A percentile compares a stretch with the other conserved stretches of the same genome.
Evolutionary conservation across 305 asterid species (phyloP).

Genomic region (Rubia tinctorum): DNA sequence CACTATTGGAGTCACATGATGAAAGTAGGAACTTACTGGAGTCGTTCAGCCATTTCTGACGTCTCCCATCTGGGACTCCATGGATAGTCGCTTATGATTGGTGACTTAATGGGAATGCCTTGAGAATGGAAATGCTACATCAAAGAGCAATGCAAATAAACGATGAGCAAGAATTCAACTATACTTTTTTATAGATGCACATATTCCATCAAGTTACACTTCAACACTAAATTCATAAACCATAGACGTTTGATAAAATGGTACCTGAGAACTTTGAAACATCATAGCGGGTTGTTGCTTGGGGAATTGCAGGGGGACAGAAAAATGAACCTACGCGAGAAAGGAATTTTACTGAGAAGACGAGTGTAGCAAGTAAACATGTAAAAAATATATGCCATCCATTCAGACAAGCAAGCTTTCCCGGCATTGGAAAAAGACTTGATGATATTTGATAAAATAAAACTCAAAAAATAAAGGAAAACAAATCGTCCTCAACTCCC

Average conservation of each 20-base stretch:
- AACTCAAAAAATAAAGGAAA: neutral
- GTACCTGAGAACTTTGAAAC: conserved; percentile 88
- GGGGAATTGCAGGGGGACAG: conserved; percentile 86
- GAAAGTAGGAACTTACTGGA: conserved; percentile 52
- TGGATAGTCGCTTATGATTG: conserved; percentile 50
- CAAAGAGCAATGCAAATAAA: conserved; percentile 6
- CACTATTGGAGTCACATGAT: neutral
- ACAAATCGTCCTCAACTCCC: neutral
- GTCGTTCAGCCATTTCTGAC: conserved; percentile 72
- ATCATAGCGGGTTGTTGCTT: conserved; percentile 67
- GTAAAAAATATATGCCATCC: neutral
- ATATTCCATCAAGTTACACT: neutral
- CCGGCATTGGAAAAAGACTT: neutral
- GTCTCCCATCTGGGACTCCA: conserved; percentile 96
- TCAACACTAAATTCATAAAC: neutral
- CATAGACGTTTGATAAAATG: neutral
- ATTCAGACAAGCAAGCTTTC: neutral
- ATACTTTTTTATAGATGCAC: no score
- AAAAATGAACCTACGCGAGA: conserved; percentile 60
- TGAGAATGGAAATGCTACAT: conserved; percentile 59
- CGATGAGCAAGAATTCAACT: neutral
- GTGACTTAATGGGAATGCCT: conserved; percentile 65
- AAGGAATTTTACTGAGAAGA: conserved; percentile 20
- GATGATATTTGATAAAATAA: neutral
- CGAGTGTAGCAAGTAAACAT: neutral